Base-by-base conservation (phyloP, 1,284 basidiomycete species). In the Cryptococcus sp. region DNA sequence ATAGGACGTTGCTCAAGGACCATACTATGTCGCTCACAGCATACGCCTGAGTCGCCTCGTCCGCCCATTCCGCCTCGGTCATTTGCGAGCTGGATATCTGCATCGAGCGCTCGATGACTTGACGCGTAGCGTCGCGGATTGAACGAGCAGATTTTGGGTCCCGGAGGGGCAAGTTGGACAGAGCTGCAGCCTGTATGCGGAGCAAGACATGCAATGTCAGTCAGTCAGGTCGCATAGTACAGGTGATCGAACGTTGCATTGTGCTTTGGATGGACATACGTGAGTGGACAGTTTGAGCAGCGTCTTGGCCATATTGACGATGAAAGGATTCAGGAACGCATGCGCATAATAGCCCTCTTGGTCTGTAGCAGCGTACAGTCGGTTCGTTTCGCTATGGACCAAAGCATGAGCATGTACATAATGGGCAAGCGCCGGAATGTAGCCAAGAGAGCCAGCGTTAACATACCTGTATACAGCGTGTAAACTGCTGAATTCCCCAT, bases 81-180 rank as follows among this genome's bases (percentile, higher is more conserved):
- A 69, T 58, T 30, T 53, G 56, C 3, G 68, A 55, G 10, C 60
- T 62, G 2, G 71, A 52, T 7, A 74, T 65, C 47, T 72, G 71
- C 38, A 73, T 61, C 1, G 64, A 65, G 39, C 64, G 58, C 47
- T 77, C 73, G 55, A 77, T 64, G 11, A 66, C 61, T 53, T 76
- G 72, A n/a, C 75, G 65, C 6, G 69, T 71, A 6, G 65, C 57
- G 50, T 77, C 75, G 45, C 64, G 52, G 11, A 77, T 73, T 2
- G 69, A 68, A 19, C 75, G 63, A 0, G 73, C 55, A 0, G 73
- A 75, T 20, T 49, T 51, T 15, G 57, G 25, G 30, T 70, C 58
- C 23, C 73, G 63, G 6, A 67, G 60, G 2, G 72, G 71, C 10
- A 57, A 51, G 13, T 65, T 60, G 3, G 73, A 72, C 6, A 63